Evolutionary conservation across 768 basidiomycete species (phyloP), one percentile per base, ranked within the genome.

Genomic region (Kwoniella mangroviensis): DNA sequence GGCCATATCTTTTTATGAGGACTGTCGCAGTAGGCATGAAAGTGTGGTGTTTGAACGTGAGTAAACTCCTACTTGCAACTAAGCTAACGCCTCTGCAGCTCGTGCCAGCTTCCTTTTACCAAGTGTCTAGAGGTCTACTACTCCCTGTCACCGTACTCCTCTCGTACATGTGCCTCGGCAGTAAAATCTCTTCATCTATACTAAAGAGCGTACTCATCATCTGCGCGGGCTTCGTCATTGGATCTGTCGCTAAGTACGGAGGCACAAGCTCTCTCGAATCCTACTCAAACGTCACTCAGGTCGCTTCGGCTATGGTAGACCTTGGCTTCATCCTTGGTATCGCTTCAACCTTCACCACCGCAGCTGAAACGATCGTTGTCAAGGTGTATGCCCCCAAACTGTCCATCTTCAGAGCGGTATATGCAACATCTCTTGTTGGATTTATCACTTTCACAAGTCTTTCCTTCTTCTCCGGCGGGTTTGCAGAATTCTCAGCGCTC

Each of bases 51-150:
- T 62, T 62, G 61, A 62, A 62, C 61, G 61, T 62, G 61, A 62
- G 61, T 62, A 15, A 4, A 15, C 17, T 7, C 6, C 12, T 58
- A 42, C 40, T 19, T 59, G 21, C 41, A 41, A 2, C 28, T 62
- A 17, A 13, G 21, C 24, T 45, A 49, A 49, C 9, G 22, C 17
- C 15, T 15, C n/a, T 10, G 41, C 24, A 62, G 61, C 61, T 62
- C 43, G 91, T 93, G 22, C 91, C 92, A 65, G 91, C 91, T 2
- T 89, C 90, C 0, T 93, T 90, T 82, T 93, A 91, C 83, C 91
- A 92, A 86, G 90, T 89, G 15, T 71, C 73, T 2, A 45, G 73
- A 34, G 73, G 73, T 45, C 68, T 75, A 7, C 67, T 69, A 12
- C 60, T 74, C 9, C 73, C 73, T 26, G 34, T 64, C 26, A 64